Evolutionary conservation across 192 early-diverging fungal species (phyloP).

Genomic region (Chytriomyces sp.): DNA sequence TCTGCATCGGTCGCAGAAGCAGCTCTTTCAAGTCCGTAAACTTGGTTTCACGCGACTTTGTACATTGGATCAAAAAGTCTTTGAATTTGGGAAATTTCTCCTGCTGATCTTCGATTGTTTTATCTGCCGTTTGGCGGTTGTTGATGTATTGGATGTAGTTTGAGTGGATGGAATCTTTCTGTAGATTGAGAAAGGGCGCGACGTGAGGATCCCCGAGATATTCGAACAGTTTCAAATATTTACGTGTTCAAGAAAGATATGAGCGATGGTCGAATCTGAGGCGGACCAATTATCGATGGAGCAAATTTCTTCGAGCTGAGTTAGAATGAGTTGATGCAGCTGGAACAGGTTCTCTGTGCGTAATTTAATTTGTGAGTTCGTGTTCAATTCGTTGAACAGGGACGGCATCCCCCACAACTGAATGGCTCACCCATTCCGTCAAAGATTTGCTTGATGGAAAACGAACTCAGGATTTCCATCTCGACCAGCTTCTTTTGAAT

Average conservation of each 20-base stretch:
- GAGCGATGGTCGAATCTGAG: conserved; percentile 43
- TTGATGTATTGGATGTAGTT: conserved; percentile 52
- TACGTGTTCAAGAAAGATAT: conserved; percentile 51
- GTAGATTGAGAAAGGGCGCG: neutral
- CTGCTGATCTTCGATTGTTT: conserved; percentile 46
- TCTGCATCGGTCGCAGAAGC: conserved; percentile 51
- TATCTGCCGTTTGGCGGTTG: conserved; percentile 44
- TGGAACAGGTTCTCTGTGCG: conserved; percentile 41
- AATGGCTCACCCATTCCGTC: conserved; percentile 44
- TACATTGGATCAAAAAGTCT: conserved; percentile 31
- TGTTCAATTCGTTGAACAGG: too few relatives aligned
- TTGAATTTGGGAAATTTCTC: conserved; percentile 46
- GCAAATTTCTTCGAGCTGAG: conserved; percentile 47
- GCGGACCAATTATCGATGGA: conserved; percentile 41
- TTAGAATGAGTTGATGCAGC: conserved; percentile 46
- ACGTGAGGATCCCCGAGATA: neutral
- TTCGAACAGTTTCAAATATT: conserved; percentile 6
- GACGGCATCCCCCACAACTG: too few relatives aligned
- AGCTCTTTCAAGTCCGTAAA: conserved; percentile 43
- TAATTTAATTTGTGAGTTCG: neutral
- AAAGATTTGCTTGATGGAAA: conserved; percentile 50
- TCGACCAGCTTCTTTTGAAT: conserved; percentile 44
- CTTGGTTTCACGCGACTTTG: conserved; percentile 20
- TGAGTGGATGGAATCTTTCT: conserved; percentile 46
- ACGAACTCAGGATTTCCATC: conserved; percentile 40